Evolutionary conservation across 1,284 basidiomycete species (phyloP), one percentile per base, ranked within the genome.

Genomic region (Meira miltonrushii): DNA sequence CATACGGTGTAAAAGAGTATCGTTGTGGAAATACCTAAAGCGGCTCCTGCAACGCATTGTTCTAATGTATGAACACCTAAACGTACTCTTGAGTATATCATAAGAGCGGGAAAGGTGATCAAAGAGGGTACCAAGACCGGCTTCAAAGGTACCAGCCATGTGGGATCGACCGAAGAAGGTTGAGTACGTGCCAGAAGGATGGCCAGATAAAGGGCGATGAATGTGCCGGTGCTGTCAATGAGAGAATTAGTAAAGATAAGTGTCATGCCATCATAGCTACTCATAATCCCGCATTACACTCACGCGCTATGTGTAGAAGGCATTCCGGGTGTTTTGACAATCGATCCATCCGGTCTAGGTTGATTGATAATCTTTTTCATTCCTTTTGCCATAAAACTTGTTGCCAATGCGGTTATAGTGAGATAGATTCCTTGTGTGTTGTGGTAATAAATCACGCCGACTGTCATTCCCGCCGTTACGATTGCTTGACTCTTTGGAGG

Each of bases 291-390:
- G 39, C 39, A 40, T n/a, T 40, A n/a, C 2, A 39, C 58, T 13
- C 21, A 59, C 44, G 60, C 53, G 38, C 51, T 54, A 33, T 62
- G 60, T 13, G 60, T 62, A 17, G 57, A 59, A 23, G 60, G 60
- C 60, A 62, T 55, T 8, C 60, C 60, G 40, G 53, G 57, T 5
- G 60, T 62, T 40, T 54, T 53, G 41, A 59, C 50, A 37, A 28
- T 39, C 9, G 57, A 59, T 23, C 57, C 57, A 25, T 52, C 41
- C 4, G 60, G 60, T 3, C 60, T 43, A 12, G 60, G 60, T 23
- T 62, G 44, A 17, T 59, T 58, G 39, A 62, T 62, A 51, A 62
- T 37, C 41, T n/a, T 47, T 54, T 62, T 62, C 28, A 62, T 49
- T 9, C 40, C 46, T 48, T 62, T 62, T 6, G 60, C 58, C 33